These are phyloP conservation scores for Candida smagusa DNA, from an alignment of 1,139 yeast genomes.

Conservation along the genomic window DNA sequence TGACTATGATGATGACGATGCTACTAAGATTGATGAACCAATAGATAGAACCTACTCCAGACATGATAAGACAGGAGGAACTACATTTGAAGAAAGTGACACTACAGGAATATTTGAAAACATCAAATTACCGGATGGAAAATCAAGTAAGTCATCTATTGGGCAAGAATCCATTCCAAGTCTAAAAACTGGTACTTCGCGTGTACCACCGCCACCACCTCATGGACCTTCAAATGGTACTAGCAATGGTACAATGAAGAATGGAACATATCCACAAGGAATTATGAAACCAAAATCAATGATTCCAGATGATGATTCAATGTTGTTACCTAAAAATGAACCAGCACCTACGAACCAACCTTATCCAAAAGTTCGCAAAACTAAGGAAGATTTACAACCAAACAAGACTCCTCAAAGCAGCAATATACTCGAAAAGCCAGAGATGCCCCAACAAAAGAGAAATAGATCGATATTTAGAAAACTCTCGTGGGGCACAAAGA, in stretches of 20 bases:
- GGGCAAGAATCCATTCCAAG: constrained; percentile 1
- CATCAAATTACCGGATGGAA: constrained; percentile 41
- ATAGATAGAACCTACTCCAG: constrained; percentile 8
- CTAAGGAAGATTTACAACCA: constrained; percentile 10
- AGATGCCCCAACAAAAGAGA: constrained; percentile 28
- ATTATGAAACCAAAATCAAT: constrained; percentile 21
- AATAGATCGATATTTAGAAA: constrained; percentile 59
- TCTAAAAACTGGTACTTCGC: not conserved
- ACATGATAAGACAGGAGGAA: constrained; percentile 4
- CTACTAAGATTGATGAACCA: constrained; percentile 27
- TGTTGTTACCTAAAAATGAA: constrained; percentile 32
- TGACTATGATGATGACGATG: constrained; percentile 26
- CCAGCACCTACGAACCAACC: constrained; percentile 16
- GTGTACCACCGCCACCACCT: constrained; percentile 1
- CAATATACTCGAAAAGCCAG: constrained; percentile 29
- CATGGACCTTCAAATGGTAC: constrained; percentile 6
- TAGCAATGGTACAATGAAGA: not conserved
- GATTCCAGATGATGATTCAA: constrained; percentile 36
- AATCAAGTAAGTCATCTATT: constrained; percentile 11
- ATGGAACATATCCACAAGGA: constrained; percentile 1
- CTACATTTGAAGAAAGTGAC: constrained; percentile 15
- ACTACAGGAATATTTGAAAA: constrained; percentile 36
- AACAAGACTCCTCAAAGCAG: constrained; percentile 10
- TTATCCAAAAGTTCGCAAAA: constrained; percentile 25
- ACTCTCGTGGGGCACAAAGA: constrained; percentile 54